phyloP scores from a whole-genome alignment of 352 stramenopile species.

The Globisporangium ultimum region DNA sequence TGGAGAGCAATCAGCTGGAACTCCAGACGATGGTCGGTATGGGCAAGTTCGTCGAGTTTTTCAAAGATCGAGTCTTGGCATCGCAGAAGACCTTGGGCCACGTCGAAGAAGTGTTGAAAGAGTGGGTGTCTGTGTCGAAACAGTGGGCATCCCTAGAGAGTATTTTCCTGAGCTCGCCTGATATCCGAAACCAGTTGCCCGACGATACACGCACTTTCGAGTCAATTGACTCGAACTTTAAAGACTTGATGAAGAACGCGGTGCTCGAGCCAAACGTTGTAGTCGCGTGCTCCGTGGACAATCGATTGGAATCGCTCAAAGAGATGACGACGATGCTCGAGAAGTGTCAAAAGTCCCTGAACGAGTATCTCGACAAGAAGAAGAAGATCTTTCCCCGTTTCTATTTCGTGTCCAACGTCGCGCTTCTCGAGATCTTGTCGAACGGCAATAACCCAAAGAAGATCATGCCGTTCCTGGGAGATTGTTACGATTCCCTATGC shows the following conservation, averaged over 20 bases:
- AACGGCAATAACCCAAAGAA: constrained; percentile 96
- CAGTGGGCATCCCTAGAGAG: constrained; percentile 87
- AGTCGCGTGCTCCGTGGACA: constrained; percentile 69
- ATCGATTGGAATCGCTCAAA: constrained; percentile 75
- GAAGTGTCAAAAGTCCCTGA: constrained; percentile 87
- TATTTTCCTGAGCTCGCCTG: constrained; percentile 86
- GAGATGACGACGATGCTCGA: constrained; percentile 88
- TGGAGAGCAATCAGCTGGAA: constrained; percentile 86
- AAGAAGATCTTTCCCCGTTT: constrained; percentile 91
- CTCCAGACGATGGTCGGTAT: constrained; percentile 89
- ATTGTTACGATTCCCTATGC: constrained; percentile 97
- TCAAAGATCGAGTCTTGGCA: constrained; percentile 78
- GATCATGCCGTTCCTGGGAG: constrained; percentile 96
- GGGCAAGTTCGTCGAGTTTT: constrained; percentile 91
- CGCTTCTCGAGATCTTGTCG: constrained; percentile 81
- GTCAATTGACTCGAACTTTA: constrained; percentile 89
- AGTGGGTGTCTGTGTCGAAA: constrained; percentile 86
- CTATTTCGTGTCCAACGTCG: constrained; percentile 89
- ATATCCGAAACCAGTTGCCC: constrained; percentile 86
- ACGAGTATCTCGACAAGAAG: constrained; percentile 91
- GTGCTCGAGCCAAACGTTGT: constrained; percentile 86
- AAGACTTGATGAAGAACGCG: constrained; percentile 89
- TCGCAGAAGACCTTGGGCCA: constrained; percentile 82
- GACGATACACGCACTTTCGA: constrained; percentile 87
- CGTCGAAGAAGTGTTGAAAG: constrained; percentile 84